phyloP scores from a whole-genome alignment of 2,329 filamentous ascomycete species.

The Xylaria sp. region DNA sequence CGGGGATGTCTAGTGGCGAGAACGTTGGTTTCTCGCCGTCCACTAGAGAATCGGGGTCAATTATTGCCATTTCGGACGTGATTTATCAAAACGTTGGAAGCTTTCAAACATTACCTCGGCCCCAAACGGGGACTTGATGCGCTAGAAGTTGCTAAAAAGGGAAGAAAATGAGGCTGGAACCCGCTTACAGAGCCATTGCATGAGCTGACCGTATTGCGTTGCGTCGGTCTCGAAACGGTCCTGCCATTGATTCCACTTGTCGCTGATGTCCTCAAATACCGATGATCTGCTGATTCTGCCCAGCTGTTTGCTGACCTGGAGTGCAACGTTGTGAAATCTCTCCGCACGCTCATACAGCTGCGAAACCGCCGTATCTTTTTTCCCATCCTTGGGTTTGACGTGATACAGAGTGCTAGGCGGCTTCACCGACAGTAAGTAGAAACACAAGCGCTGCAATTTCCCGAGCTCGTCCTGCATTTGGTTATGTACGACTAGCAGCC shows the following conservation, averaged over 20 bases:
- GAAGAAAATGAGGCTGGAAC: no score
- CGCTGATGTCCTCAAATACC: not conserved
- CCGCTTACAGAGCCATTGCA: conserved; percentile 8
- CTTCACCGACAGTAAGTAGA: conserved; percentile 27
- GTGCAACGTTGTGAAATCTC: no score
- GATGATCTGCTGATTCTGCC: rapidly evolving
- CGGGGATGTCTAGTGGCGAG: conserved; percentile 16
- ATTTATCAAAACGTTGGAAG: no score
- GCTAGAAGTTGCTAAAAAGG: no score
- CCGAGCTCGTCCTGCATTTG: conserved; percentile 24
- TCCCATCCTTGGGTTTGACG: no score
- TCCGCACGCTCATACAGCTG: conserved; percentile 9
- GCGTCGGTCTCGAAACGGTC: not conserved
- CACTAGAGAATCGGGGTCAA: no score
- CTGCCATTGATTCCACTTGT: conserved; percentile 21
- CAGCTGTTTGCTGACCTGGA: no score
- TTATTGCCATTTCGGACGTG: no score
- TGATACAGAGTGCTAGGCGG: not conserved
- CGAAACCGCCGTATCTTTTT: no score
- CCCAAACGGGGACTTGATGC: no score
- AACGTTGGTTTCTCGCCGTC: no score
- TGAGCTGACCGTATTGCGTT: conserved; percentile 15
- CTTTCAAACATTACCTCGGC: no score
- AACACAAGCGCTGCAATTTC: conserved; percentile 30
- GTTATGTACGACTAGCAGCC: conserved; percentile 1